phyloP scores from a whole-genome alignment of 2,329 filamentous ascomycete species.

The Microcyclospora pomicola region DNA sequence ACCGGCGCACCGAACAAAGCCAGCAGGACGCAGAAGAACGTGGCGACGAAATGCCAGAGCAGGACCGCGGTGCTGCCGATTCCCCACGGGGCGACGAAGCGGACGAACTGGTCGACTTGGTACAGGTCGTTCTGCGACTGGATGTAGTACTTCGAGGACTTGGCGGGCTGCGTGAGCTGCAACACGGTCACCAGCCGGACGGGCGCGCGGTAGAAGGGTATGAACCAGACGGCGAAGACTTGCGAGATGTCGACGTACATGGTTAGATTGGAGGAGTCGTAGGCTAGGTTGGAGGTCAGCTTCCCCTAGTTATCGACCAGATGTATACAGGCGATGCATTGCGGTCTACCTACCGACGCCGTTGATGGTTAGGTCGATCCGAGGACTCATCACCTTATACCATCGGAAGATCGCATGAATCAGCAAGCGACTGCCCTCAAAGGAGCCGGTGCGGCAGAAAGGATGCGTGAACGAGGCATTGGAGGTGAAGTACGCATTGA shows the following conservation, averaged over 20 bases:
- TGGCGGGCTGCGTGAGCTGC: conserved; percentile 15
- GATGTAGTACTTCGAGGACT: conserved; percentile 50
- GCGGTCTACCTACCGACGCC: conserved; percentile 33
- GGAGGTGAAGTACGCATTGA: conserved; percentile 60
- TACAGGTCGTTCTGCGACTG: conserved; percentile 68
- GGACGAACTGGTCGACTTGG: conserved; percentile 59
- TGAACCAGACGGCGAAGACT: conserved; percentile 60
- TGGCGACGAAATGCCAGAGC: conserved; percentile 51
- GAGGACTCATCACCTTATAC: conserved; percentile 73
- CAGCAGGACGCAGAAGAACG: conserved; percentile 49
- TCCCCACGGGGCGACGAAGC: conserved; percentile 52
- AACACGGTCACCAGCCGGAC: conserved; percentile 22
- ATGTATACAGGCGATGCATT: not conserved
- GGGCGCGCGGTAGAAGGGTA: conserved; percentile 57
- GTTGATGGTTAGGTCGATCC: conserved; percentile 54
- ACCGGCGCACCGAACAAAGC: conserved; percentile 38
- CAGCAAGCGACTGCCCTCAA: conserved; percentile 50
- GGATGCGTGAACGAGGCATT: conserved; percentile 65
- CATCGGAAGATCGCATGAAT: conserved; percentile 61
- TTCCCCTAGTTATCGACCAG: not conserved
- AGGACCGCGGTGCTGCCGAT: conserved; percentile 35
- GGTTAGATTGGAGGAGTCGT: conserved; percentile 49
- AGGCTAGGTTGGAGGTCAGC: conserved; percentile 37
- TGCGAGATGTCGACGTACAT: conserved; percentile 65
- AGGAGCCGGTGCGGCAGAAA: conserved; percentile 53